Evolutionary conservation across 2,329 filamentous ascomycete species (phyloP).

Genomic region (Talaromyces sp.): DNA sequence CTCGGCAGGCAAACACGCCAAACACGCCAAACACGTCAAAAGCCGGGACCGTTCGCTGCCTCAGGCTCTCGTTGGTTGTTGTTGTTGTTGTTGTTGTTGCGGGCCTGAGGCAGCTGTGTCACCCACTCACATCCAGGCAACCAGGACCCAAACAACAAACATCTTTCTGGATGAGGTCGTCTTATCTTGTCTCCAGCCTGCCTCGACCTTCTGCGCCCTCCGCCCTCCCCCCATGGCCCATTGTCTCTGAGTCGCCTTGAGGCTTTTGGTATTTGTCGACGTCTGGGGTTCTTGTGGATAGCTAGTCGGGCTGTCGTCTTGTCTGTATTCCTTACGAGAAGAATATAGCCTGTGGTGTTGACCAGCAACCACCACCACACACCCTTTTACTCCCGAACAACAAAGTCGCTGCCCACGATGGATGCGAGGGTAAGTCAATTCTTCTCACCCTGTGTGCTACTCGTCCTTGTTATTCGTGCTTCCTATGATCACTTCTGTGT

Average conservation of each 20-base stretch:
- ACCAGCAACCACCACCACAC: background rate
- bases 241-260: background rate
- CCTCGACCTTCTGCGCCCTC: background rate
- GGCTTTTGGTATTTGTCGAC: background rate
- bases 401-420: constrained; percentile 27
- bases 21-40: constrained; percentile 5
- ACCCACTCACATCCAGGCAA: background rate
- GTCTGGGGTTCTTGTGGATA: background rate
- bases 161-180: background rate
- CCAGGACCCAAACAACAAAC: background rate
- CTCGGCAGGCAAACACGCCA: background rate
- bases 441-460: constrained; percentile 13
- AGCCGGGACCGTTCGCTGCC: background rate
- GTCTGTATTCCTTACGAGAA: background rate
- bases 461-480: constrained; percentile 1
- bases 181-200: background rate
- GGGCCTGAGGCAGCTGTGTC: background rate
- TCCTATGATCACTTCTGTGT: background rate
- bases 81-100: background rate
- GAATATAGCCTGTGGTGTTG: background rate
- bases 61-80: background rate
- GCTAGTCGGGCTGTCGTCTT: background rate
- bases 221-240: background rate
- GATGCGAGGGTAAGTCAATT: constrained; percentile 44
- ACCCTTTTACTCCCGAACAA: background rate